Evolutionary conservation across 305 asterid genomes (phyloP).

Genomic region (Fraxinus sp.): DNA sequence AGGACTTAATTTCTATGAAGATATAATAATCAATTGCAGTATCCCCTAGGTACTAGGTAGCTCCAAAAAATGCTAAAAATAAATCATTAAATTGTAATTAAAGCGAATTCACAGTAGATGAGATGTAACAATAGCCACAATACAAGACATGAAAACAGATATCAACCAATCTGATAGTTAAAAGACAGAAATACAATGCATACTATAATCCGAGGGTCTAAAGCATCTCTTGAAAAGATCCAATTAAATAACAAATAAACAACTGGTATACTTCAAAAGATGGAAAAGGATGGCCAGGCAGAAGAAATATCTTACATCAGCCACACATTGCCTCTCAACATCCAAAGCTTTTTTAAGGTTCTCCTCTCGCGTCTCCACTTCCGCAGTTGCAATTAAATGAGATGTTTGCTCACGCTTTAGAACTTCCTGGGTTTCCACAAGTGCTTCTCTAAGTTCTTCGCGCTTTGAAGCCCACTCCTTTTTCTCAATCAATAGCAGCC

Average conservation of each 20-base stretch:
- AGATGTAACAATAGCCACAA: neutral
- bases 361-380: constrained; percentile 74
- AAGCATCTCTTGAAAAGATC: neutral
- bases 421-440: constrained; percentile 58
- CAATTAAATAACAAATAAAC: neutral
- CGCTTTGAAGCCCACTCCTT: constrained; percentile 71
- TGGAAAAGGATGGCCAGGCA: neutral
- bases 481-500: constrained; percentile 85
- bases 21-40: neutral
- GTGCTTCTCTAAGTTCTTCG: constrained; percentile 60
- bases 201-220: neutral
- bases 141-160: neutral
- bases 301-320: constrained; percentile 50
- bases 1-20: neutral
- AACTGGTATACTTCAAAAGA: neutral
- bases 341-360: constrained; percentile 65
- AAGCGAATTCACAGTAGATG: neutral
- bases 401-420: constrained; percentile 78
- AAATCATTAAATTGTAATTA: neutral
- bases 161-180: neutral
- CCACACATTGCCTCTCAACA: constrained; percentile 59
- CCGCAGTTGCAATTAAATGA: constrained; percentile 58
- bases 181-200: neutral
- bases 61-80: neutral
- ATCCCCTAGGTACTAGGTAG: neutral